A percentile compares a stretch with the other conserved stretches of the same genome.
phyloP scores from a whole-genome alignment of 805 yeast genomes.

The Suhomyces tanzawaensis region DNA sequence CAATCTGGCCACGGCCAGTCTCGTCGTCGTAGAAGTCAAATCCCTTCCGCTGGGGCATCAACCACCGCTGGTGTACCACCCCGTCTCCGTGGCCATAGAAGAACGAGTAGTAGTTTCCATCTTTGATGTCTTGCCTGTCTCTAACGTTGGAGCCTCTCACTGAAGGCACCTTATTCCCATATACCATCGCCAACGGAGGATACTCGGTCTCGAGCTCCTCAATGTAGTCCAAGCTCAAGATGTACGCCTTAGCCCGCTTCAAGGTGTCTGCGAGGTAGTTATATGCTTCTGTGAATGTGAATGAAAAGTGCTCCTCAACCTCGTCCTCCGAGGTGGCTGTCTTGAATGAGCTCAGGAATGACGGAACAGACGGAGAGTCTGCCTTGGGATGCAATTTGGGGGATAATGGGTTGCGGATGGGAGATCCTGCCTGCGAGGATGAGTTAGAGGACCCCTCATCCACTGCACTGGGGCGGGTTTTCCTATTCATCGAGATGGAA shows the following conservation, averaged over 20 bases:
- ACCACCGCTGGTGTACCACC: constrained; percentile 78
- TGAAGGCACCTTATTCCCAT: constrained; percentile 81
- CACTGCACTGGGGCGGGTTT: neutral
- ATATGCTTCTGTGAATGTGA: constrained; percentile 57
- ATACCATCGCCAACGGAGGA: constrained; percentile 83
- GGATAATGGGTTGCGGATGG: neutral
- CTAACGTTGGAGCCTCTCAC: constrained; percentile 75
- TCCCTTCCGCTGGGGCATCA: constrained; percentile 75
- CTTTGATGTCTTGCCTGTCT: constrained; percentile 57
- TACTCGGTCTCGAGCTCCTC: constrained; percentile 47
- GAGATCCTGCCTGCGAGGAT: neutral
- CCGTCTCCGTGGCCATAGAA: constrained; percentile 93
- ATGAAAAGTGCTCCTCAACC: constrained; percentile 12
- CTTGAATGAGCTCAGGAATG: neutral
- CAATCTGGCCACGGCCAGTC: constrained; percentile 49
- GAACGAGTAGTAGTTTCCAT: constrained; percentile 73
- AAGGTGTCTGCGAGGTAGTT: constrained; percentile 64
- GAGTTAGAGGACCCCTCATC: neutral
- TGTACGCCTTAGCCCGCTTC: constrained; percentile 54
- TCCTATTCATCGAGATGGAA: constrained; percentile 6
- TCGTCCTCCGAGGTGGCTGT: constrained; percentile 5
- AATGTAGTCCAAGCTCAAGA: constrained; percentile 54
- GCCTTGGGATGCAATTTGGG: neutral
- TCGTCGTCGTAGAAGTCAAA: constrained; percentile 38
- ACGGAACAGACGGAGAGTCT: neutral